Base-by-base conservation (phyloP, 257 asterid genomes). In the Nicotiana otophora region DNA sequence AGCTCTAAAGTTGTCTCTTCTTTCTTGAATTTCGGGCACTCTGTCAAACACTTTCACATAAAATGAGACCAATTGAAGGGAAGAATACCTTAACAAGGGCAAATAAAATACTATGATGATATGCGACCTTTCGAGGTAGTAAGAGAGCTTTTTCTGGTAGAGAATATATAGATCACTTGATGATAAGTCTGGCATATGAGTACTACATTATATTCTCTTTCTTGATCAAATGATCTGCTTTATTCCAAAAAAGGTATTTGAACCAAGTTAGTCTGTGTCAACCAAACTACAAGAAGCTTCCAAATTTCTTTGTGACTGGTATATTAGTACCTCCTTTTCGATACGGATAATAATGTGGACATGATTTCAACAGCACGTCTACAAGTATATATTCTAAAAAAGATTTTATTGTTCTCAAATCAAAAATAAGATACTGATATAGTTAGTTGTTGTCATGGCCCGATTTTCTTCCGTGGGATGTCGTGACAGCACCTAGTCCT, bases 1-100 rank as follows among this genome's bases (percentile, higher is more conserved):
- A 1, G 2, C 23, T 4, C 1, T 0, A n/a, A 1, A 61, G 4
- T 2, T 5, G 0, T 34, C 7, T 9, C 2, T 9, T 61, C 10
- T 55, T 16, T 19, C 3, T 58, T 58, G 0, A 4, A 34, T 34
- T 34, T 34, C 1, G 1, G 0, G 7, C 39, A 1, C 39, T 34
- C 1, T 34, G 7, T 34, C 39, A 34, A 34, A 34, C 7, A 39
- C 10, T 39, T 39, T 39, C 48, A 7, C 2, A 20, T 60, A 60
- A n/a, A 60, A 60, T 60, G 12, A 60, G 26, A 39, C 2, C 10
- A 39, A 39, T 39, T 0, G 10, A 9, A 7, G 10, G 48, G 3
- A 39, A 39, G 10, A 39, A 39, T 39, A 39, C 10, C 48, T 7
- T 39, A 39, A 36, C 0, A 36, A 36, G 48, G 10, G 10, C 2